phyloP scores from a whole-genome alignment of 331 rosid genomes.

The Quercus phellos region DNA sequence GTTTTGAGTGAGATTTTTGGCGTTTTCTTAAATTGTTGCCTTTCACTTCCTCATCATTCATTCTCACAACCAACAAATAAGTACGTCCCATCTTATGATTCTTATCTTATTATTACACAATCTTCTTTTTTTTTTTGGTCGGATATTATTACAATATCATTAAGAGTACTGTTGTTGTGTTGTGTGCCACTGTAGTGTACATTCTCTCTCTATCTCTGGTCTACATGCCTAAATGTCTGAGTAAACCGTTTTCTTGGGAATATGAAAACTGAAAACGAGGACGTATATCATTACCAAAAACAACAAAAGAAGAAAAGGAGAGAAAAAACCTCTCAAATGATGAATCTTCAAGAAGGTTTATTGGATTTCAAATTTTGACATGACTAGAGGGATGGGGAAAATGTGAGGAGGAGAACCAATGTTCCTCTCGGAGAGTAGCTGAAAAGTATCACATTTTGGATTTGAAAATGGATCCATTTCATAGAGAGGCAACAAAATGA shows the following conservation, averaged over 20 bases:
- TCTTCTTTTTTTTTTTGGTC: slow-evolving; percentile 20
- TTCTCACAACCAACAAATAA: slow-evolving; percentile 33
- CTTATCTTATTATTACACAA: slow-evolving; percentile 31
- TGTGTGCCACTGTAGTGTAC: neutral
- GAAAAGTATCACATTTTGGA: slow-evolving; percentile 20
- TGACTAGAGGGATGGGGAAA: slow-evolving; percentile 15
- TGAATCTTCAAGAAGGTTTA: slow-evolving; percentile 23
- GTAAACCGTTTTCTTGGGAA: slow-evolving; percentile 5
- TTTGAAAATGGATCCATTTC: too few species aligned
- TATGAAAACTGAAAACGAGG: slow-evolving; percentile 10
- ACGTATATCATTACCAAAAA: neutral
- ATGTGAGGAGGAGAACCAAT: slow-evolving; percentile 7
- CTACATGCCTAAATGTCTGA: neutral
- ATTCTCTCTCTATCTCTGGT: slow-evolving; percentile 1
- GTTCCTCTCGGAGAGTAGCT: slow-evolving; percentile 8
- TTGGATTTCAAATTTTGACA: slow-evolving; percentile 33
- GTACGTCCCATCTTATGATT: slow-evolving; percentile 44
- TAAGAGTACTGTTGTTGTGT: neutral
- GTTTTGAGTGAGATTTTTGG: slow-evolving; percentile 69
- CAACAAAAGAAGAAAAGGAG: neutral
- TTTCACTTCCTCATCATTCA: slow-evolving; percentile 44
- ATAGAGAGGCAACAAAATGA: neutral
- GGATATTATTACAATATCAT: neutral
- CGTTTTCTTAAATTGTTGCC: slow-evolving; percentile 51
- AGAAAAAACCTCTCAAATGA: neutral